A percentile compares a stretch with the other conserved stretches of the same genome.
phyloP scores from a whole-genome alignment of 2,329 filamentous ascomycete genomes.

The Ophiostoma ulmi region DNA sequence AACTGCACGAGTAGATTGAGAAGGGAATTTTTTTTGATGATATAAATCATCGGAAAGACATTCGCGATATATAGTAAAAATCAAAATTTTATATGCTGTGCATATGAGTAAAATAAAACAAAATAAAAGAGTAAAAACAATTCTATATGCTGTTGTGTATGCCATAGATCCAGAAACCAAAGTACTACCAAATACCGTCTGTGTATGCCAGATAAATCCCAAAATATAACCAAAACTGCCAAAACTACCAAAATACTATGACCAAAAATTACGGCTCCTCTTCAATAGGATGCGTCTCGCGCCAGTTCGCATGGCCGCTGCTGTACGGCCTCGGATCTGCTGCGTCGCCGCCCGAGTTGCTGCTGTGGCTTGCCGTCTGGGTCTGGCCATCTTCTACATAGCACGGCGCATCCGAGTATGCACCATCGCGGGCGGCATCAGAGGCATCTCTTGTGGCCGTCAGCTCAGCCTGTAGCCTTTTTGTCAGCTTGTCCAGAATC shows the following conservation, averaged over 20 bases:
- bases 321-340: slow-evolving; percentile 16
- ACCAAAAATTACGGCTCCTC: slow-evolving; percentile 20
- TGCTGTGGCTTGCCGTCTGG: background rate
- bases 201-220: no score
- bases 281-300: slow-evolving; percentile 21
- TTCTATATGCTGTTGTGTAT: no score
- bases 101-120: no score
- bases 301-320: slow-evolving; percentile 8
- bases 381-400: background rate
- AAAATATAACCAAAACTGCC: background rate
- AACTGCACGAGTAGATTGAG: no score
- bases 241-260: background rate
- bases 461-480: slow-evolving; percentile 50
- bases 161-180: no score
- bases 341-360: background rate
- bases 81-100: no score
- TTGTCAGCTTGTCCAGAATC: slow-evolving; percentile 62
- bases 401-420: background rate
- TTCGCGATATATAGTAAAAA: no score
- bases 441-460: background rate
- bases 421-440: background rate
- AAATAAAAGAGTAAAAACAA: no score
- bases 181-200: no score
- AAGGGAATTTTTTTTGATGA: no score
- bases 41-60: no score